phyloP scores from a whole-genome alignment of 352 stramenopile species.

The Phytophthora citricola region DNA sequence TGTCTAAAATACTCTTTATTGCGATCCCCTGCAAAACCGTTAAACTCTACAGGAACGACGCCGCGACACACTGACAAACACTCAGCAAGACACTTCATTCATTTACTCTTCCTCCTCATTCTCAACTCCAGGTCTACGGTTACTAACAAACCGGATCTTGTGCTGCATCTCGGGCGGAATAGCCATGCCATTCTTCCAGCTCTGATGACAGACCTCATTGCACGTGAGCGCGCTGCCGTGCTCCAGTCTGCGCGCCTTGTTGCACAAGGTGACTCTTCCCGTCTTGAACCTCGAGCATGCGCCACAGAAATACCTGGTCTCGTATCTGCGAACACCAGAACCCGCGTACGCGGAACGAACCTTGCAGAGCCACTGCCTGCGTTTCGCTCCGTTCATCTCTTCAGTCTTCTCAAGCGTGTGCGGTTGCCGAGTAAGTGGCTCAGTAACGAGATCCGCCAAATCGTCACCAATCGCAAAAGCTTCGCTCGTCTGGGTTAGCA shows the following conservation, averaged over 20 bases:
- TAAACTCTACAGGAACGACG: too few relatives aligned
- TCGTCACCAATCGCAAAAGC: neutral
- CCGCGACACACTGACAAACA: too few relatives aligned
- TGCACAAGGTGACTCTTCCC: slow-evolving; percentile 16
- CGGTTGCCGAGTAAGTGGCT: neutral
- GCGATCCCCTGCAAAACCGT: too few relatives aligned
- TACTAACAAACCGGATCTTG: slow-evolving; percentile 19
- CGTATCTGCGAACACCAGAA: neutral
- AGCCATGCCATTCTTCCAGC: slow-evolving; percentile 16
- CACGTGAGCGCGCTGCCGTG: slow-evolving; percentile 18
- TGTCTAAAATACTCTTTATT: too few relatives aligned
- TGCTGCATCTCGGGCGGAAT: slow-evolving; percentile 15
- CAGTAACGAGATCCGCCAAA: neutral
- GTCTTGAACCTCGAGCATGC: neutral
- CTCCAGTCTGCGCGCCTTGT: slow-evolving; percentile 5
- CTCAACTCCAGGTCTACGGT: too few relatives aligned
- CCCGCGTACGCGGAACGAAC: neutral
- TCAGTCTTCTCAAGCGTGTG: neutral
- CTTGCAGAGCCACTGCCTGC: neutral
- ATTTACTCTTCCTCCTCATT: neutral
- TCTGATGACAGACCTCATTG: slow-evolving; percentile 23
- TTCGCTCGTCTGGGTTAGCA: neutral
- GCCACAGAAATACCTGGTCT: slow-evolving; percentile 1
- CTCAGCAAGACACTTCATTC: too few relatives aligned
- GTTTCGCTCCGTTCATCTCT: neutral